Conservation (phyloP, 129 eudicot genomes). For the Ambrosia artemisiifolia region DNA sequence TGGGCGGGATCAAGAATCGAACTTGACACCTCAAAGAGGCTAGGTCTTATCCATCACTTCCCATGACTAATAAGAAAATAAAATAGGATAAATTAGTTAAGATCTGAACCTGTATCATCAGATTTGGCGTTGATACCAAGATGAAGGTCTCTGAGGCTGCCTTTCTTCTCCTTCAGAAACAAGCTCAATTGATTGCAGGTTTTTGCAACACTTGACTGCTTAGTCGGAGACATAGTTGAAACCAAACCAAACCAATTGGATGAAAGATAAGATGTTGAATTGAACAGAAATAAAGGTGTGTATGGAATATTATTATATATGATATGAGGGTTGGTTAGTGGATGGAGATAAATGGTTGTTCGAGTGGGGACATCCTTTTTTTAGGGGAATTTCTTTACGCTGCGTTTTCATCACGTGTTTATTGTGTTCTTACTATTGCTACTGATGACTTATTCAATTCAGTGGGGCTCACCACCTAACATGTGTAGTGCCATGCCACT, state of each 20-base stretch:
- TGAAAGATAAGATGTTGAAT: neutral
- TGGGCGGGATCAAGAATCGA: no score
- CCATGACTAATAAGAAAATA: no score
- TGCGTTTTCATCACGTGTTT: constrained; percentile 25
- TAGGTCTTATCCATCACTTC: no score
- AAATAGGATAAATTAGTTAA: neutral
- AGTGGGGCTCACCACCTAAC: neutral
- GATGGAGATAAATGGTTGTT: neutral
- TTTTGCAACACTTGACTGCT: constrained; percentile 37
- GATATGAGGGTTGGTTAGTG: neutral
- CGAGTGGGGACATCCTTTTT: neutral
- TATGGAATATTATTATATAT: neutral
- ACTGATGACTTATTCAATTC: constrained; percentile 9
- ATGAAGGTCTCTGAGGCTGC: constrained; percentile 39
- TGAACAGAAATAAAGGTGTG: neutral
- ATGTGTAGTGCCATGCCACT: neutral
- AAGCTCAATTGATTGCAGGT: constrained; percentile 56
- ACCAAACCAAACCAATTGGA: neutral
- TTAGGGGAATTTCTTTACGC: neutral
- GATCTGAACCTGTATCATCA: constrained; percentile 26
- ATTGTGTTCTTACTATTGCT: constrained; percentile 1
- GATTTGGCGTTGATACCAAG: constrained; percentile 33
- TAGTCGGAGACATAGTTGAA: constrained; percentile 24
- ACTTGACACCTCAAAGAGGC: no score
- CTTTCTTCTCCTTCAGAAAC: constrained; percentile 48